Evolutionary conservation across 371 early-diverging fungal species (phyloP), one percentile per base, ranked within the genome.

Genomic region (Lichtheimia ramosa): DNA sequence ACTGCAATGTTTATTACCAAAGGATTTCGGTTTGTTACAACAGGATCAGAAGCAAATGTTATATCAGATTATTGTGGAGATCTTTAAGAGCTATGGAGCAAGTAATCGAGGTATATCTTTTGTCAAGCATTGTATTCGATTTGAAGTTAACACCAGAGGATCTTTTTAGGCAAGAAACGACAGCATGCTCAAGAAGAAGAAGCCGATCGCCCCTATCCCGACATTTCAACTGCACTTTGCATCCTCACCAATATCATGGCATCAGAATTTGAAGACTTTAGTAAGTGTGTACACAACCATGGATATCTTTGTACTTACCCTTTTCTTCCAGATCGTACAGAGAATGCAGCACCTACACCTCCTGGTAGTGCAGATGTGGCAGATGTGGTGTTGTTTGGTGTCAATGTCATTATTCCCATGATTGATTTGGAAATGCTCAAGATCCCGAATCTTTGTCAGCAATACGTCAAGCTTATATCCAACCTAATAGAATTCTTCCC

Each of bases 401-500:
- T 88, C 43, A 83, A 88, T 65, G 73, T 81, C 25, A 70, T 91
- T 6, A 80, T 90, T 16, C 91, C 91, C 0, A 80, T 90, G 75
- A 85, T 91, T 59, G 85, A 85, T 51, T 62, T 83, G 55, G 78
- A 88, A 39, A 89, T 92, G 89, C 75, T 92, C 3, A 77, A 88
- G 89, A 85, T 86, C 54, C 91, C 93, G 1, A 62, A 75, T 20
- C 58, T 92, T 7, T 89, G 91, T 54, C 82, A 78, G 43, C 81
- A 87, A 49, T 90, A 90, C 66, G 81, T 89, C 43, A 73, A 76
- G 46, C 69, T 92, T 51, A 85, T 90, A 41, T 77, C 86, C 15
- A 73, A 86, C 62, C 63, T 89, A 42, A 79, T 90, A 15, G 86
- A 85, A 51, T 79, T 81, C 14, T 90, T 87, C 65, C 89, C 90